Evolutionary conservation across 805 yeast genomes (phyloP), one percentile per base, ranked within the genome.

Genomic region (Candida lessepsii): DNA sequence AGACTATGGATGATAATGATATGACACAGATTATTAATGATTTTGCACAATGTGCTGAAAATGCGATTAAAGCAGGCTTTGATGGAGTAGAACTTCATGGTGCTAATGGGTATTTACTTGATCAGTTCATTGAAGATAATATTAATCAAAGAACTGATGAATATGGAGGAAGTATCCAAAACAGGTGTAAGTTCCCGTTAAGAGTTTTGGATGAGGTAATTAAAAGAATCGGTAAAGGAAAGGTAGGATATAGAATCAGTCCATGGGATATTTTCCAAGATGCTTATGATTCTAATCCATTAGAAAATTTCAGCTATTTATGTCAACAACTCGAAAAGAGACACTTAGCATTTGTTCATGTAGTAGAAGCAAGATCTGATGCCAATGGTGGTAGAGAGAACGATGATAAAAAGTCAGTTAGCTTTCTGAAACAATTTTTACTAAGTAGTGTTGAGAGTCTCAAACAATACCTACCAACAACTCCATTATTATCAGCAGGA

Each of bases 31-130:
- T 51, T 13, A 53, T 60, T 11, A 40, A 46, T 6, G 49, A 47
- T 44, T 47, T 45, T 46, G 46, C 42, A 8, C 27, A 29, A 3
- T 54, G 55, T 1, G 57, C 56, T 13, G 42, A 44, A 29, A 48
- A 50, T 29, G 56, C 60, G 8, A 33, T 54, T n/a, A 24, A 28
- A 19, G 56, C 57, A 10, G 61, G 61, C 5, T 57, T 58, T 28
- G 63, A 58, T 44, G 50, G 48, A 28, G 42, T 58, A 13, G 61
- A 58, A 42, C 28, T 58, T 17, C 62, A 58, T 37, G 47, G 52
- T 9, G 62, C 63, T n/a, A 54, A 58, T 40, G 63, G 64, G 4
- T 59, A 58, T 41, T 39, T 59, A 16, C 24, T 58, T 8, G 60
- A 56, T 42, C 51, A 50, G 37, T 58, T 58, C 27, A 28, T 58